Evolutionary conservation across 441 rosid genomes (phyloP), one percentile per base, ranked within the genome.

Genomic region (Arabidopsis hybrid): DNA sequence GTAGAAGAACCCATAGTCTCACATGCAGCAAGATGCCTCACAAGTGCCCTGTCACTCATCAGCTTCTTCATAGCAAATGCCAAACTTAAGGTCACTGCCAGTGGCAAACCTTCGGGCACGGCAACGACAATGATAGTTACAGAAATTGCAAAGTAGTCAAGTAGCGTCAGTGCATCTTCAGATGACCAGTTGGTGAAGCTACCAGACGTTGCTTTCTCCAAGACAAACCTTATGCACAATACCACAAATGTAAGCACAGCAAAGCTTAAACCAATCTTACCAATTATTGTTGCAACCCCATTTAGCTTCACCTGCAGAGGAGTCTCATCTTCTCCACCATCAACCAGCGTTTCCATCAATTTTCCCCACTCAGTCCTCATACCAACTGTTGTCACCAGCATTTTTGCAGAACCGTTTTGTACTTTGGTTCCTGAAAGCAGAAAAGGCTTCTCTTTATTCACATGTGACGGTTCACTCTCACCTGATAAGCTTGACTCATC

Each of bases 351-450:
- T 58, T 83, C 88, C 87, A 87, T 83, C 79, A 87, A 75, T 80
- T 87, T 87, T 35, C 90, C 90, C 90, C 88, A 85, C 67, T 83
- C 88, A 36, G 90, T 87, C 73, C 75, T 85, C 90, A 87, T 86
- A 47, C 90, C 90, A 77, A 86, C 90, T 26, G 85, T 5, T 42
- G 90, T 83, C 69, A 87, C 90, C 74, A 87, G 56, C 90, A 87
- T 87, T 63, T 82, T 87, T 36, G 76, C 88, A 1, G 85, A 83
- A 47, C 90, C 90, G 69, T 85, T 84, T 59, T 80, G 87, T 55
- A 86, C 90, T 75, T 86, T 86, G 32, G 90, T 85, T 70, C 90
- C 90, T 0, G 88, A 67, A 47, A 87, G 88, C 21, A 87, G 83
- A 70, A 85, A 85, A 67, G 90, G 88, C 55, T 75, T 82, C 58